Evolutionary conservation across 2,329 filamentous ascomycete species (phyloP).

Genomic region (Cadophora luteo-olivacea): DNA sequence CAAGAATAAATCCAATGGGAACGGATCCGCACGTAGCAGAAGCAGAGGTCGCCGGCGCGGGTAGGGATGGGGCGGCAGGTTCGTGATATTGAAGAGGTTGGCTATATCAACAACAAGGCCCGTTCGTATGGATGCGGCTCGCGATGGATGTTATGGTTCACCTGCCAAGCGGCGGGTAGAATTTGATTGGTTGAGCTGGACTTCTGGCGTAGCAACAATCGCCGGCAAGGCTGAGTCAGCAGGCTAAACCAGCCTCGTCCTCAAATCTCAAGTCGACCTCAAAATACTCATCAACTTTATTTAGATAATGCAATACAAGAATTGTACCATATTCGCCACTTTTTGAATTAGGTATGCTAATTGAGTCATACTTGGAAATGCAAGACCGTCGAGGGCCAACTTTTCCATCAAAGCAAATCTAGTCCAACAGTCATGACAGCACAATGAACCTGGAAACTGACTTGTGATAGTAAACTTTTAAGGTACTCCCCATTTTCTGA

Average conservation of each 20-base stretch:
- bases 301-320: background rate
- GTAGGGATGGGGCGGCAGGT: constrained; percentile 16
- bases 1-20: constrained; percentile 22
- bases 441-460: background rate
- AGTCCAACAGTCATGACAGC: background rate
- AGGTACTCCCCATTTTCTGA: background rate
- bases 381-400: background rate
- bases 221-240: constrained; percentile 4
- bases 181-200: constrained; percentile 32
- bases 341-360: background rate
- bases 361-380: background rate
- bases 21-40: background rate
- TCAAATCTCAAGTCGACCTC: background rate
- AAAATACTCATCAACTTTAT: background rate
- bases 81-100: constrained; percentile 31
- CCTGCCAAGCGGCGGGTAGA: constrained; percentile 30
- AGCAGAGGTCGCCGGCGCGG: constrained; percentile 4
- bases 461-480: background rate
- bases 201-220: constrained; percentile 31
- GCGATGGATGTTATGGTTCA: constrained; percentile 39
- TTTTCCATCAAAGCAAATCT: background rate
- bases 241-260: background rate
- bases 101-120: constrained; percentile 37
- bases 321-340: background rate
- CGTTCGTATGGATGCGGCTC: constrained; percentile 23